These are phyloP conservation scores for Sanguinoderma infundibulare DNA, from an alignment of 1,284 basidiomycete species.

Conservation along the genomic window DNA sequence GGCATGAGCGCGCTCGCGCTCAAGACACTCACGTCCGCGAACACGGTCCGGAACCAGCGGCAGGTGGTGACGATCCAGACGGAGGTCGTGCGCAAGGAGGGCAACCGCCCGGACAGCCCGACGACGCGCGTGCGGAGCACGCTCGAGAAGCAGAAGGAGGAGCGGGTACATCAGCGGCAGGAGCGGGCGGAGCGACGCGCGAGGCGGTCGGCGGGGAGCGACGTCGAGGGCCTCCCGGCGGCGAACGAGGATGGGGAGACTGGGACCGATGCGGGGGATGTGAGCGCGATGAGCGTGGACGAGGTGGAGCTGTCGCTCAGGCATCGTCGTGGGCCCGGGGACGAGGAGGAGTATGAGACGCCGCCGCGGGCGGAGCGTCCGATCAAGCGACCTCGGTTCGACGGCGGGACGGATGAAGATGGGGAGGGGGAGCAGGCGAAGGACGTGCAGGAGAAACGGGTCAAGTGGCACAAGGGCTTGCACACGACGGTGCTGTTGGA, in stretches of 20 bases:
- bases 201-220: slow-evolving; percentile 48
- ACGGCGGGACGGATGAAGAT: slow-evolving; percentile 35
- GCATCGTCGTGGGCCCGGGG: slow-evolving; percentile 72
- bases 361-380: slow-evolving; percentile 50
- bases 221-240: slow-evolving; percentile 10
- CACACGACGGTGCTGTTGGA: slow-evolving; percentile 64
- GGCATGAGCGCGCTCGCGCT: slow-evolving; percentile 70
- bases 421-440: slow-evolving; percentile 59
- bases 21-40: slow-evolving; percentile 68
- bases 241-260: slow-evolving; percentile 11
- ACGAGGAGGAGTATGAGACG: slow-evolving; percentile 82
- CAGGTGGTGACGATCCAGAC: slow-evolving; percentile 63
- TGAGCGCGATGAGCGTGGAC: slow-evolving; percentile 33
- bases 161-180: slow-evolving; percentile 60
- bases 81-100: slow-evolving; percentile 72
- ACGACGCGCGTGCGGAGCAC: slow-evolving; percentile 75
- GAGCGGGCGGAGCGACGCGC: slow-evolving; percentile 72
- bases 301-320: slow-evolving; percentile 34
- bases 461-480: slow-evolving; percentile 82
- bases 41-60: slow-evolving; percentile 72
- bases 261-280: slow-evolving; percentile 25
- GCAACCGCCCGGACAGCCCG: slow-evolving; percentile 79
- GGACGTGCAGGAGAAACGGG: slow-evolving; percentile 70
- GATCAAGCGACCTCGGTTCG: slow-evolving; percentile 40
- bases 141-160: slow-evolving; percentile 73